Base-by-base conservation (phyloP, 2,329 filamentous ascomycete genomes). In the Cadophora sp. region DNA sequence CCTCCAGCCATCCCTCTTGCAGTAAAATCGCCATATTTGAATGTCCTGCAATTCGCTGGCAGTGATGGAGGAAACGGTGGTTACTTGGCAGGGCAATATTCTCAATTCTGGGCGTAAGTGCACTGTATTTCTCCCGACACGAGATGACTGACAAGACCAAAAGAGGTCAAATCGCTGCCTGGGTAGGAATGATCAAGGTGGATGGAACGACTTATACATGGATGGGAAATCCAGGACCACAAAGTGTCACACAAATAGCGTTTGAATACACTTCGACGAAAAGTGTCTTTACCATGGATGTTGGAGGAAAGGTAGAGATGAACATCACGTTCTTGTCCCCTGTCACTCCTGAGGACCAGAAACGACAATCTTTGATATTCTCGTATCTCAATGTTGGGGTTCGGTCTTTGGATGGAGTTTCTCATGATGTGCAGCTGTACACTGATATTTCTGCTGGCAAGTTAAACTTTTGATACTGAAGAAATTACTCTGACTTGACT, bases 11-110 rank as follows among this genome's bases (percentile, higher is more conserved):
- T 91, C 33, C 91, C 92, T 14, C 79, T 95, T 41, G 91, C 91
- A 51, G 91, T 94, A 53, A 88, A 87, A 69, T 90, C 88, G 11
- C 92, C 92, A 0, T 95, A 94, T 72, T 79, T 94, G 18, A 93
- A 87, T 75, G 86, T 88, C 16, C 93, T 90, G 89, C 82, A 90
- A 50, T 79, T 85, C 66, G 88, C 84, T 11, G 89, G 88, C 1
- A 85, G 81, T 33, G 83, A 88, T 75, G 86, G 84, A 24, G 85
- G 86, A 11, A 87, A 89, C 74, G 88, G 88, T 41, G 89, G 89
- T 1, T 85, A 90, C 67, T 82, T 94, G 36, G 85, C 90, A 0
- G 90, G 90, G 1, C 79, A 87, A 74, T 94, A 89, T 89, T 85
- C 90, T 1, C 82, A 80, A 0, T 91, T 91, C 72, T 93, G 89